Evolutionary conservation across 495 filamentous ascomycete species (phyloP).

Genomic region (Bacidia gigantensis): DNA sequence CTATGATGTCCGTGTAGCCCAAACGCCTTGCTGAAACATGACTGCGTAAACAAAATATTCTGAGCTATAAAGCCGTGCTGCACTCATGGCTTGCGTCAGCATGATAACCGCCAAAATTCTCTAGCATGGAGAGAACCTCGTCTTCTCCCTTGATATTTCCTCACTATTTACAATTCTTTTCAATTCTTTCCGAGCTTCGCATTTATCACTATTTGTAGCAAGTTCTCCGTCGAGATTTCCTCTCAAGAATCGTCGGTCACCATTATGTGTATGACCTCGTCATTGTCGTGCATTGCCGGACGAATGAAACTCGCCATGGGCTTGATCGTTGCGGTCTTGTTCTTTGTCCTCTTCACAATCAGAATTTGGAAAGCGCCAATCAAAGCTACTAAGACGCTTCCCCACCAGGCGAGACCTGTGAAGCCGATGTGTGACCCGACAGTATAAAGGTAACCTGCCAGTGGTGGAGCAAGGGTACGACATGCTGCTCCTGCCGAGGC

Average conservation of each 20-base stretch:
- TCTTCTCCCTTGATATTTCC: no score
- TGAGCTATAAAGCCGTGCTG: no score
- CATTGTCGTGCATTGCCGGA: conserved; percentile 10
- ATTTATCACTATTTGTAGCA: no score
- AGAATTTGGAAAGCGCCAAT: conserved; percentile 57
- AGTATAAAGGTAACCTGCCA: conserved; percentile 64
- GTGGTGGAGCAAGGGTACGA: conserved; percentile 60
- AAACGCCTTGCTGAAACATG: not conserved
- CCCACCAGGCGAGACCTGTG: conserved; percentile 70
- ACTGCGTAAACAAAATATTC: no score
- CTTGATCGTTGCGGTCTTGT: conserved; percentile 26
- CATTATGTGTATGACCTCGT: conserved; percentile 12
- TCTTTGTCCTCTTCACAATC: conserved; percentile 40
- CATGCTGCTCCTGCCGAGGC: conserved; percentile 66
- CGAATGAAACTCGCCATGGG: conserved; percentile 14
- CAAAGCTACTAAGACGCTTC: conserved; percentile 52
- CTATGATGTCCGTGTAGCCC: not conserved
- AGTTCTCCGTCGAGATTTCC: no score
- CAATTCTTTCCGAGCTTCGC: no score
- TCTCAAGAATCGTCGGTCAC: conserved; percentile 3
- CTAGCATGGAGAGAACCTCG: no score
- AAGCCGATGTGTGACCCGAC: conserved; percentile 50
- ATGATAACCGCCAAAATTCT: no score
- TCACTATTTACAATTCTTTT: no score
- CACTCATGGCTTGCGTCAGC: no score